phyloP scores from a whole-genome alignment of 2,329 filamentous ascomycete genomes.

The Calonectria naviculata region DNA sequence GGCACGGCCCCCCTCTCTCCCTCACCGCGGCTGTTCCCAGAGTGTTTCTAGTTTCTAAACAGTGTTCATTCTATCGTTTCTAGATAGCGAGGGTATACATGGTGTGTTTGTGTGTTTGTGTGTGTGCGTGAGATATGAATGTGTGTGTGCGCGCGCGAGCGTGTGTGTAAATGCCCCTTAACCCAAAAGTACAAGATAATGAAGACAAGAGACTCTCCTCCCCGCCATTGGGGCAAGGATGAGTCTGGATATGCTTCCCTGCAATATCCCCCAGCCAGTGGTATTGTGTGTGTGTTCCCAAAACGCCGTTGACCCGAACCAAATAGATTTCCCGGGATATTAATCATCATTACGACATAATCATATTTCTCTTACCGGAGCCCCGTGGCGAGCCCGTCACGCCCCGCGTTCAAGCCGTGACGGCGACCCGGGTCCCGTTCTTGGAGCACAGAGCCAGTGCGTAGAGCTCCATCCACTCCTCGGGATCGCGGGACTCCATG shows the following conservation, averaged over 20 bases:
- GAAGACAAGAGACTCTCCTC: background rate
- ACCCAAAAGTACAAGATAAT: background rate
- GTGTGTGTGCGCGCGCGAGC: background rate
- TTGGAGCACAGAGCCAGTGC: constrained; percentile 49
- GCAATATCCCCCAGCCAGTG: background rate
- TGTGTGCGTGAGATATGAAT: background rate
- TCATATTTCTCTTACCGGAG: background rate
- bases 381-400: background rate
- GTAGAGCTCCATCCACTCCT: constrained; percentile 48
- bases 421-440: constrained; percentile 41
- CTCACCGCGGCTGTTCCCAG: no score
- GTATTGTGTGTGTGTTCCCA: background rate
- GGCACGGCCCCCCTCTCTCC: background rate
- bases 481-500: constrained; percentile 41
- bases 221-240: background rate
- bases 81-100: constrained; percentile 12
- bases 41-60: background rate
- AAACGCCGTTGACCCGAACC: background rate
- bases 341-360: background rate
- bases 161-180: background rate
- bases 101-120: background rate
- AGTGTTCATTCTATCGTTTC: background rate
- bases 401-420: constrained; percentile 17
- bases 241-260: background rate
- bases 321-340: background rate